Evolutionary conservation across 2,329 filamentous ascomycete genomes (phyloP), one percentile per base, ranked within the genome.

Genomic region (Alternaria sp.): DNA sequence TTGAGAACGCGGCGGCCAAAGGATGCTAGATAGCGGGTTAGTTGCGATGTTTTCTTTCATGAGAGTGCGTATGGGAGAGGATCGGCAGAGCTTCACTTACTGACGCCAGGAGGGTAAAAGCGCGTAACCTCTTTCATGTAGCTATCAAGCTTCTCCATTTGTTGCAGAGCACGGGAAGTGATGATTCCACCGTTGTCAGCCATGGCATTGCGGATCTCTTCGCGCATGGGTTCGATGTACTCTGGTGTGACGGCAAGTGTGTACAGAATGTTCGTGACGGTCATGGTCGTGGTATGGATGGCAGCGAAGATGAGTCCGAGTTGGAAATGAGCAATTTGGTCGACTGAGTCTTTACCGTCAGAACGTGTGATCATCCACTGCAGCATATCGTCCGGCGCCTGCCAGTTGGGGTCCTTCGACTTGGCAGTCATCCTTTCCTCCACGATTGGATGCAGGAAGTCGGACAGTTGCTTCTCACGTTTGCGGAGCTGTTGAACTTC

Each of bases 1-100:
- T 82, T 80, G 36, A 84, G 74, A 10, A 85, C 84, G 63, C 83
- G 85, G 60, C 85, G 84, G 25, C 73, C 71, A 72, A 87, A 86
- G 3, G 84, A 81, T 1, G 78, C 70, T 72, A 38, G 10, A 18
- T 14, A 25, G 10, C 16, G 50, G 22, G 18, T 52, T 28, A 32
- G 20, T 22, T 34, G 27, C 7, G 4, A 12, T 38, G 0, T 0
- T 38, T 25, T 8, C 8, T 25, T 16, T n/a, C 11, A 49, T 8
- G 12, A 20, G 10, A 8, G 11, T 16, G 7, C 7, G 20, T 6
- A 5, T 14, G 11, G 18, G 6, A 5, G 3, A 14, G 25, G 0
- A 18, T 18, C 9, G 6, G 22, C 1, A 20, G 11, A 2, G 0
- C 25, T 12, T 11, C 16, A 63, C 69, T 55, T 70, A 72, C 69